phyloP scores from a whole-genome alignment of 2,329 filamentous ascomycete genomes.

The Geosmithia flava region DNA sequence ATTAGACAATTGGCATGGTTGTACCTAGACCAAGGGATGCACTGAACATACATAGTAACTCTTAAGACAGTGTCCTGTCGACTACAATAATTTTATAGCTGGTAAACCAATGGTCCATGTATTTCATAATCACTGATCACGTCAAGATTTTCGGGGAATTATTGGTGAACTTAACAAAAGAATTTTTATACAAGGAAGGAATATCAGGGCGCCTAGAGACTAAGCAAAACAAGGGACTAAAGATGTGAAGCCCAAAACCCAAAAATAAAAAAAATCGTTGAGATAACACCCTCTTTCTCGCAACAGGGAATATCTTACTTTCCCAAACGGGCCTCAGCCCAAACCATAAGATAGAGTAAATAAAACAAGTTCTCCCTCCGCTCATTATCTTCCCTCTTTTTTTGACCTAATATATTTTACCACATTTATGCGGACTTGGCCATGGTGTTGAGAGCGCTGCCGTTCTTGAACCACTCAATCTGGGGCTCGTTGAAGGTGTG shows the following conservation, averaged over 20 bases:
- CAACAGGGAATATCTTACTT: background rate
- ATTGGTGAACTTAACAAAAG: background rate
- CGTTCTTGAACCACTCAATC: slow-evolving; percentile 99
- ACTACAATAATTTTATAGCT: no score
- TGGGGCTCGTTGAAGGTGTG: slow-evolving; percentile 99
- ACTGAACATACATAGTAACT: no score
- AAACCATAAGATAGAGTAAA: background rate
- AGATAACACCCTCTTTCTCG: background rate
- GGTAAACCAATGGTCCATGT: no score
- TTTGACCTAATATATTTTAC: background rate
- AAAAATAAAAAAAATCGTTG: background rate
- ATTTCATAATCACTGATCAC: no score
- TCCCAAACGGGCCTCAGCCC: background rate
- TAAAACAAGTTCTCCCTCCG: background rate
- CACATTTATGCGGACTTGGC: slow-evolving; percentile 45
- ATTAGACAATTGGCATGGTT: background rate
- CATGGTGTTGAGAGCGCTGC: slow-evolving; percentile 97
- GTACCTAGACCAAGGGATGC: background rate
- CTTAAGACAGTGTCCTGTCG: no score
- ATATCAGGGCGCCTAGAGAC: slow-evolving; percentile 1
- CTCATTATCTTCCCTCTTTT: background rate
- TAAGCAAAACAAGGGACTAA: background rate
- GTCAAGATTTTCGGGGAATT: no score
- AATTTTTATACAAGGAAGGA: slow-evolving; percentile 1
- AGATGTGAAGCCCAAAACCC: background rate